These are phyloP conservation scores for Jackrogersella minutella DNA, from an alignment of 495 filamentous ascomycete species.

Conservation along the genomic window DNA sequence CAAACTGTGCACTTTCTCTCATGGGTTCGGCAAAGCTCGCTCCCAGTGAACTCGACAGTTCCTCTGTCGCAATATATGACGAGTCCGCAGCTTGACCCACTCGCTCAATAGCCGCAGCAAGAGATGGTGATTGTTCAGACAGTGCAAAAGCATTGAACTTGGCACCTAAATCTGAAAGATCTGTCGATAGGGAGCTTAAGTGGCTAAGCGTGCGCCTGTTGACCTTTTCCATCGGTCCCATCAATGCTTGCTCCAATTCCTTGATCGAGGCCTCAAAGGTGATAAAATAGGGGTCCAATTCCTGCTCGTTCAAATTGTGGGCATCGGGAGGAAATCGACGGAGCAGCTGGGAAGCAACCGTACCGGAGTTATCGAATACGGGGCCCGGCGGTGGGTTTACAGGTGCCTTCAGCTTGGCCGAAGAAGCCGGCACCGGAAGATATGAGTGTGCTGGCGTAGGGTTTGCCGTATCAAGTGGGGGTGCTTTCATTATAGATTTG, in stretches of 20 bases:
- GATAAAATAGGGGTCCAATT: conserved; percentile 94
- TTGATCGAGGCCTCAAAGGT: conserved; percentile 87
- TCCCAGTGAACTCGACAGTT: conserved; percentile 81
- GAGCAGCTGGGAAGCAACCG: conserved; percentile 69
- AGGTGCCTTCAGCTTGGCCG: conserved; percentile 79
- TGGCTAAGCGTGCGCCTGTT: conserved; percentile 90
- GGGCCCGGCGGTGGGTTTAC: conserved; percentile 53
- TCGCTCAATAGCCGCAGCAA: conserved; percentile 93
- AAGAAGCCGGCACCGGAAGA: conserved; percentile 83
- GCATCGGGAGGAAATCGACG: conserved; percentile 84
- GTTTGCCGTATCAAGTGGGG: conserved; percentile 90
- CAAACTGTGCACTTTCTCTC: conserved; percentile 96
- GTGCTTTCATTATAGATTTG: conserved; percentile 91
- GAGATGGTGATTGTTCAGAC: conserved; percentile 84
- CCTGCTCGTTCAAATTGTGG: conserved; percentile 79
- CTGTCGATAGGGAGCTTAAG: conserved; percentile 78
- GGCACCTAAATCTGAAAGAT: conserved; percentile 90
- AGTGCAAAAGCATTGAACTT: conserved; percentile 97
- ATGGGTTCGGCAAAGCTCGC: conserved; percentile 96
- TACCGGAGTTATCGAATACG: conserved; percentile 53
- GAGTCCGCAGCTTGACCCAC: conserved; percentile 94
- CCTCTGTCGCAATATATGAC: conserved; percentile 94
- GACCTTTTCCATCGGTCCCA: conserved; percentile 93
- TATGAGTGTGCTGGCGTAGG: conserved; percentile 87
- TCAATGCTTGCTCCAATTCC: conserved; percentile 84